These are phyloP conservation scores for Aspergillus eucalypticola DNA, from an alignment of 2,329 filamentous ascomycete species.

Conservation along the genomic window DNA sequence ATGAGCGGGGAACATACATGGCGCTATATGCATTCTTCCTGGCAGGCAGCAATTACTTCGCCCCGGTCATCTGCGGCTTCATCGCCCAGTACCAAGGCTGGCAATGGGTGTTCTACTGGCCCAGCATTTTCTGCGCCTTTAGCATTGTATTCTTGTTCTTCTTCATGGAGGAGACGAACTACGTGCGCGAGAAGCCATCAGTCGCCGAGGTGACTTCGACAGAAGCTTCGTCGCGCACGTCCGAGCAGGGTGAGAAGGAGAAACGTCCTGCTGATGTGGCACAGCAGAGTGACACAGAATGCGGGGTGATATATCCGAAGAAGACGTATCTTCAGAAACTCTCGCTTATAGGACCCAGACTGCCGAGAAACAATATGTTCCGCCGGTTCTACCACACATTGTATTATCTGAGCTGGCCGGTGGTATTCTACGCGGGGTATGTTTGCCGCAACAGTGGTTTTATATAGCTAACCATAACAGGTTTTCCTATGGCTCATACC, in stretches of 20 bases:
- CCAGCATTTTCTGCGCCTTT: slow-evolving; percentile 51
- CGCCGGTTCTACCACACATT: slow-evolving; percentile 34
- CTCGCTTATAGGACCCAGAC: slow-evolving; percentile 29
- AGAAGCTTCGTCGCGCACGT: slow-evolving; percentile 10
- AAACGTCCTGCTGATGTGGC: slow-evolving; percentile 16
- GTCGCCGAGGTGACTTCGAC: slow-evolving; percentile 1
- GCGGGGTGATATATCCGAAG: slow-evolving; percentile 26
- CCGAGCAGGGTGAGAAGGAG: slow-evolving; percentile 21
- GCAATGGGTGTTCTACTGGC: slow-evolving; percentile 54
- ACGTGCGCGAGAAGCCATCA: slow-evolving; percentile 32
- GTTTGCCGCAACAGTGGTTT: neutral
- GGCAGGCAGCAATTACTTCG: slow-evolving; percentile 46
- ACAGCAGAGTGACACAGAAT: slow-evolving; percentile 14
- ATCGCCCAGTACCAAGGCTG: slow-evolving; percentile 50
- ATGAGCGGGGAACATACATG: slow-evolving; percentile 45
- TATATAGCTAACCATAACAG: slow-evolving; percentile 19
- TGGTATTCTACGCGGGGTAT: slow-evolving; percentile 42
- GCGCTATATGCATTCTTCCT: slow-evolving; percentile 43
- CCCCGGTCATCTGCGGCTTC: slow-evolving; percentile 51
- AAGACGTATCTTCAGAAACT: slow-evolving; percentile 39
- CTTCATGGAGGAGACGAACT: slow-evolving; percentile 60
- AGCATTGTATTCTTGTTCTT: slow-evolving; percentile 54
- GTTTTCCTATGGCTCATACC: slow-evolving; percentile 43
- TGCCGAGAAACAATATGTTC: slow-evolving; percentile 36
- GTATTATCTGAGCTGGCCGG: slow-evolving; percentile 41